Conservation (phyloP, 352 stramenopile species). For the Aphanomyces invadans region DNA sequence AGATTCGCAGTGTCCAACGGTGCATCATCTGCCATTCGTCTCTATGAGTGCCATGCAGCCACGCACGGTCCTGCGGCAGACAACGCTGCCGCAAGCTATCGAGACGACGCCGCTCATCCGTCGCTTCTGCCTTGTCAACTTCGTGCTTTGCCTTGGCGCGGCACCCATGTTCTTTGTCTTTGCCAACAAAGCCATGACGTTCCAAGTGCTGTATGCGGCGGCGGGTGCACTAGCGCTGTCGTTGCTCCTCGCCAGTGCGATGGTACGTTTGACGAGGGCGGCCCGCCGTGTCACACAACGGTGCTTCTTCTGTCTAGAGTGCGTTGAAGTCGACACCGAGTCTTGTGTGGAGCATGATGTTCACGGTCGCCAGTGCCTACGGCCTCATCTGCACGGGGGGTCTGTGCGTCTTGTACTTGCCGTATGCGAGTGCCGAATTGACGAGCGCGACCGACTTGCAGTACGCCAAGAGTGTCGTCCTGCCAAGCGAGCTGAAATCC, state of each 20-base stretch:
- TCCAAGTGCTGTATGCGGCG: slow-evolving; percentile 6
- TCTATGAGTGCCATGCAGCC: not conserved
- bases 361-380: slow-evolving; percentile 42
- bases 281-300: too few relatives aligned
- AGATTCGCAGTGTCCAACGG: not conserved
- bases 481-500: not conserved
- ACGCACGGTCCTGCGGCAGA: not conserved
- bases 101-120: slow-evolving; percentile 13
- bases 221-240: not conserved
- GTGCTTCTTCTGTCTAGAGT: slow-evolving; percentile 32
- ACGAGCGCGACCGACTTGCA: slow-evolving; percentile 43
- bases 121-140: slow-evolving; percentile 19
- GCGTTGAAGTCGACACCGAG: slow-evolving; percentile 44
- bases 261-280: not conserved
- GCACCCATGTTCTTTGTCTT: slow-evolving; percentile 22
- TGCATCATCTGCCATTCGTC: not conserved
- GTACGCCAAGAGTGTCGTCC: slow-evolving; percentile 28
- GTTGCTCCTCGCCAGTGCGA: slow-evolving; percentile 1
- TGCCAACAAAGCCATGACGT: slow-evolving; percentile 8
- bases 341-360: slow-evolving; percentile 45
- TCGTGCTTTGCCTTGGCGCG: slow-evolving; percentile 12
- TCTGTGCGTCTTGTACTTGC: slow-evolving; percentile 47
- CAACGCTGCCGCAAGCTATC: slow-evolving; percentile 14
- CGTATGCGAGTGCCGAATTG: slow-evolving; percentile 38
- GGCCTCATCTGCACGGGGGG: slow-evolving; percentile 43